A percentile compares a stretch with the other conserved stretches of the same genome.
Evolutionary conservation across 805 yeast species (phyloP).

Genomic region (Myxozyma geophila): DNA sequence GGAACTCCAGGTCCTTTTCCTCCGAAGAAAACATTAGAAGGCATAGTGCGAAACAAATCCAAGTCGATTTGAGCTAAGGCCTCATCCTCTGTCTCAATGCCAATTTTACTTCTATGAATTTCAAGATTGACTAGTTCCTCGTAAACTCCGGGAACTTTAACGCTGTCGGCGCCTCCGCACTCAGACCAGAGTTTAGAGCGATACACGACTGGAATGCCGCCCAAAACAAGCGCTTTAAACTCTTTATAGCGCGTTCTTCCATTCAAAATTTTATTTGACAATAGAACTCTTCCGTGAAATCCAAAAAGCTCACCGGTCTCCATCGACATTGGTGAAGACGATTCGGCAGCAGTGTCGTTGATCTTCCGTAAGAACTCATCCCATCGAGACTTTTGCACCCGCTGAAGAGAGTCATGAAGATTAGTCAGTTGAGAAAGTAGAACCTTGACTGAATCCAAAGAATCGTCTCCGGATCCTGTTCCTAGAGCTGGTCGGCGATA

Average conservation of each 20-base stretch:
- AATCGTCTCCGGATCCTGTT: conserved; percentile 7
- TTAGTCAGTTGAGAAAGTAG: conserved; percentile 50
- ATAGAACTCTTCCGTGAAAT: conserved; percentile 48
- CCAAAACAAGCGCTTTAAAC: conserved; percentile 47
- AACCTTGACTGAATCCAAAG: conserved; percentile 37
- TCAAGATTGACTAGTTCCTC: conserved; percentile 40
- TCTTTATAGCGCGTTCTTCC: conserved; percentile 40
- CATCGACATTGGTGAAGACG: conserved; percentile 37
- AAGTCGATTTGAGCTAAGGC: conserved; percentile 56
- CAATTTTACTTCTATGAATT: conserved; percentile 26
- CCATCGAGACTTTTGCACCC: conserved; percentile 52
- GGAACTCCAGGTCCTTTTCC: conserved; percentile 59
- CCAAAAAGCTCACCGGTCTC: conserved; percentile 48
- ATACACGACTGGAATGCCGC: conserved; percentile 57
- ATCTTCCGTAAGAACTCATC: conserved; percentile 51
- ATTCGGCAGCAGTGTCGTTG: conserved; percentile 39
- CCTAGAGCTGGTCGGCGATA: neutral
- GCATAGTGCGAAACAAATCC: conserved; percentile 61
- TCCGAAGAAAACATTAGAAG: conserved; percentile 57
- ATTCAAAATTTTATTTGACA: conserved; percentile 31
- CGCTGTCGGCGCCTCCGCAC: conserved; percentile 55
- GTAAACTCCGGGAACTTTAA: conserved; percentile 55
- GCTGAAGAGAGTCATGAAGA: conserved; percentile 52
- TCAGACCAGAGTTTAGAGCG: conserved; percentile 59
- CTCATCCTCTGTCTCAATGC: conserved; percentile 38